A percentile compares a stretch with the other conserved stretches of the same genome.
phyloP scores from a whole-genome alignment of 805 yeast species.

The Candida ortonii region DNA sequence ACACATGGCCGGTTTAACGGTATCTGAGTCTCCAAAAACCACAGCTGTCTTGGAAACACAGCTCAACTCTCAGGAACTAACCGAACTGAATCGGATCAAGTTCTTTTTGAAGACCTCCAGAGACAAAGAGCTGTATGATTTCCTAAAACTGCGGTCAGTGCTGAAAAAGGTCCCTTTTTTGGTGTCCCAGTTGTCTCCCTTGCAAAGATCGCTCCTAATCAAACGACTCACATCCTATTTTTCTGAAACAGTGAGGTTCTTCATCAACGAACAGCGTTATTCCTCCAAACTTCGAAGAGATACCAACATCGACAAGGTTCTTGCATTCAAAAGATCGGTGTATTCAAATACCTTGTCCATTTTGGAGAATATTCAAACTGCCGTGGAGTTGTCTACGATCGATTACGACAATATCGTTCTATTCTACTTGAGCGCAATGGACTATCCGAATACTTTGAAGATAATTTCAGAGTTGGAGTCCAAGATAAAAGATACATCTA shows the following conservation, averaged over 20 bases:
- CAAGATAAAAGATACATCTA: constrained; percentile 4
- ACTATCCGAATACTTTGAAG: constrained; percentile 21
- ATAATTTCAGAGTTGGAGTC: constrained; percentile 21
- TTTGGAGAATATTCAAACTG: constrained; percentile 5
- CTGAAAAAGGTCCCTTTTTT: constrained; percentile 2
- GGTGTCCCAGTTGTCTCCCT: constrained; percentile 6
- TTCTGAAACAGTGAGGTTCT: constrained; percentile 7
- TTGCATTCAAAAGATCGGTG: constrained; percentile 6
- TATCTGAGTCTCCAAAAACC: constrained; percentile 3
- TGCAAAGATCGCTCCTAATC: constrained; percentile 21
- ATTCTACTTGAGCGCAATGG: constrained; percentile 19
- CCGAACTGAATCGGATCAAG: constrained; percentile 9
- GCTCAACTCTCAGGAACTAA: constrained; percentile 1
- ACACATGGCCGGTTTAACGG: no score
- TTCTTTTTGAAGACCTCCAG: constrained; percentile 12
- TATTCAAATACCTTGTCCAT: constrained; percentile 8
- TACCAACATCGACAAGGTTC: constrained; percentile 8
- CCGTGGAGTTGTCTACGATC: constrained; percentile 8
- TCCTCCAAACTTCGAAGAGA: constrained; percentile 21
- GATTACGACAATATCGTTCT: constrained; percentile 29
- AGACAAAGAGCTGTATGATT: constrained; percentile 12
- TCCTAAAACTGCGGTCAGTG: constrained; percentile 2
- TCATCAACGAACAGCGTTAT: constrained; percentile 19
- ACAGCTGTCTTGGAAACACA: neutral
- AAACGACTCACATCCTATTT: constrained; percentile 14